Conservation (phyloP, 129 eudicot species). For the Flaveria ramosissima region DNA sequence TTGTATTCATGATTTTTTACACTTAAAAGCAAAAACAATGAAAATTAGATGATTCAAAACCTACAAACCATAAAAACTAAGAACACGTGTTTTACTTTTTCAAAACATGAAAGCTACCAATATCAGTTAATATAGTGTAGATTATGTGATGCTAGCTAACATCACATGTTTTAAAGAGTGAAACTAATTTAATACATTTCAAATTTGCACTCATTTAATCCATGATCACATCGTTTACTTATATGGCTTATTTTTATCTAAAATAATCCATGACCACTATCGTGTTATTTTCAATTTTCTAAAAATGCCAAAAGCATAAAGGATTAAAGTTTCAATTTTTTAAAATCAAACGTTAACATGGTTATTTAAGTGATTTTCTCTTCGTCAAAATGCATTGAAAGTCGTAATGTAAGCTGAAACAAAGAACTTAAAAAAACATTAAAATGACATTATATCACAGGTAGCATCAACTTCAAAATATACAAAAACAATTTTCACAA, state of each 20-base stretch:
- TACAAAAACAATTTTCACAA: slow-evolving; percentile 23
- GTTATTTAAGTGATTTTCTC: background rate
- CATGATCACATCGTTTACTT: background rate
- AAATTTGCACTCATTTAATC: background rate
- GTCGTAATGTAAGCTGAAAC: background rate
- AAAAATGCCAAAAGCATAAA: too few relatives aligned
- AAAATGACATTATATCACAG: slow-evolving; percentile 17
- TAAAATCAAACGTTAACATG: background rate
- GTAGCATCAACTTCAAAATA: slow-evolving; percentile 5
- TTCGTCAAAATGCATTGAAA: background rate
- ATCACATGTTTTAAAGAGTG: background rate
- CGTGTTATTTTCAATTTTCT: too few relatives aligned
- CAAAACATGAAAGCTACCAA: too few relatives aligned
- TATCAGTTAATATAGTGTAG: too few relatives aligned
- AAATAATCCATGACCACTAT: too few relatives aligned
- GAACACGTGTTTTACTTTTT: too few relatives aligned
- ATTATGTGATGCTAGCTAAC: too few relatives aligned
- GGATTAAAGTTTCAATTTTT: background rate
- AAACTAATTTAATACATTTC: too few relatives aligned
- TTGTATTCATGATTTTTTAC: too few relatives aligned
- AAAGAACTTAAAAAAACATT: background rate
- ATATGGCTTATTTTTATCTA: background rate
- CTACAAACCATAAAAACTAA: too few relatives aligned
- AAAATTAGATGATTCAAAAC: too few relatives aligned
- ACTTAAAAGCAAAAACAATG: too few relatives aligned